Evolutionary conservation across 2,329 filamentous ascomycete genomes (phyloP).

Genomic region (Colletotrichum sp.): DNA sequence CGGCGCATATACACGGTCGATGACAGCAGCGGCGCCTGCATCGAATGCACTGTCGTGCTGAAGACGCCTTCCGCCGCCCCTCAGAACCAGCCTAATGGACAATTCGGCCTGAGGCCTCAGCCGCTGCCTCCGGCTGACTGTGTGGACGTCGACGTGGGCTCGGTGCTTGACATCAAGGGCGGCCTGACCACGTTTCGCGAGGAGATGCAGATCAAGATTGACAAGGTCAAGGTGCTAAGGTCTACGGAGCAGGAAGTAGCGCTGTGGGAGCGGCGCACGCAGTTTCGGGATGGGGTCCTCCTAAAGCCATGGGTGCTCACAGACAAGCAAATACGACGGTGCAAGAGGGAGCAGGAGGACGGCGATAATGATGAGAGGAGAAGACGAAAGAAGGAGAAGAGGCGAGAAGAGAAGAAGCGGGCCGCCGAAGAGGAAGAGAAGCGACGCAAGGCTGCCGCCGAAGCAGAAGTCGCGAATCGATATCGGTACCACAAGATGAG

Average conservation of each 20-base stretch:
- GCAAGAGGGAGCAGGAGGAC: slow-evolving; percentile 42
- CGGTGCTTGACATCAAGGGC: slow-evolving; percentile 64
- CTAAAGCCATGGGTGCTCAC: slow-evolving; percentile 60
- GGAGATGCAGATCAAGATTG: slow-evolving; percentile 56
- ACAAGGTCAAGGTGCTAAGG: slow-evolving; percentile 51
- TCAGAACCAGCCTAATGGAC: not conserved
- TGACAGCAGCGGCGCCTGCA: slow-evolving; percentile 66
- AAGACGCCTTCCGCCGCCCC: slow-evolving; percentile 19
- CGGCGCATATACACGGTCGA: slow-evolving; percentile 64
- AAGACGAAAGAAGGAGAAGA: slow-evolving; percentile 11
- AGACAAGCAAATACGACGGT: slow-evolving; percentile 52
- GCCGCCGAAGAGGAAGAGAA: not conserved
- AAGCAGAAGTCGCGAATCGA: not conserved
- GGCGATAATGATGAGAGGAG: slow-evolving; percentile 39
- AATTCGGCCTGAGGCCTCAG: not conserved
- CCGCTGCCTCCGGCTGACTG: slow-evolving; percentile 22
- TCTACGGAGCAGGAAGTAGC: slow-evolving; percentile 62
- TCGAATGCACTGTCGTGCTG: slow-evolving; percentile 48
- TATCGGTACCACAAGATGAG: not conserved
- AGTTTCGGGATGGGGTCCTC: slow-evolving; percentile 57
- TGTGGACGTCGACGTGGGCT: slow-evolving; percentile 53
- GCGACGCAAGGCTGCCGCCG: not conserved
- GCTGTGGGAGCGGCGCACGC: slow-evolving; percentile 62
- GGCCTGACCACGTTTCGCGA: slow-evolving; percentile 51
- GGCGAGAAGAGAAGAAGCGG: not conserved